Percentiles rank a stretch among this genome's conserved stretches.
Conservation (phyloP, 371 early-diverging fungal species). For the Lichtheimia hyalospora region DNA sequence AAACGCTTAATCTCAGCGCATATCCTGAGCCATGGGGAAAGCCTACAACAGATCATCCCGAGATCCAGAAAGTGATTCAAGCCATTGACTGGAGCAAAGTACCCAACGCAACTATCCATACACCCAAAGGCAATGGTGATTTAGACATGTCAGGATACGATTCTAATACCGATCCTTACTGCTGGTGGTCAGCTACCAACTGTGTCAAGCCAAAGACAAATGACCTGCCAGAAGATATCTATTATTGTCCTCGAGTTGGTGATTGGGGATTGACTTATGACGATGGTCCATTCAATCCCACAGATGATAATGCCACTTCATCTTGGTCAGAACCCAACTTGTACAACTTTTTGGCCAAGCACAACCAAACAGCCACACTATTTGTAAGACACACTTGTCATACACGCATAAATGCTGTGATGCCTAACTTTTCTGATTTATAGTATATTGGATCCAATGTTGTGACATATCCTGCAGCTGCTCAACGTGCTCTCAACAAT, state of each 20-base stretch:
- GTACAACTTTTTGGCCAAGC: constrained; percentile 42
- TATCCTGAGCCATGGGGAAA: constrained; percentile 44
- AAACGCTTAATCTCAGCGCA: constrained; percentile 22
- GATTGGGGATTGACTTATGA: constrained; percentile 55
- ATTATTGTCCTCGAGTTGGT: constrained; percentile 42
- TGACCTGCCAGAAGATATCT: constrained; percentile 44
- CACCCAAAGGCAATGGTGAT: constrained; percentile 17
- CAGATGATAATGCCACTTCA: constrained; percentile 18
- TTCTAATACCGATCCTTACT: constrained; percentile 30
- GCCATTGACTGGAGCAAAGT: constrained; percentile 50
- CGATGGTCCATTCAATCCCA: constrained; percentile 47
- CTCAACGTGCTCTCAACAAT: constrained; percentile 44
- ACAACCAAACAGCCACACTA: constrained; percentile 29
- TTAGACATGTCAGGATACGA: constrained; percentile 26
- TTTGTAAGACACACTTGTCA: constrained; percentile 19
- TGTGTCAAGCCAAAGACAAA: constrained; percentile 41
- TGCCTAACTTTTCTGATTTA: background rate
- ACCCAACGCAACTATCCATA: constrained; percentile 36
- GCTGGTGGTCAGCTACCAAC: constrained; percentile 51
- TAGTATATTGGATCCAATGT: constrained; percentile 54
- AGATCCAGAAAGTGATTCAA: constrained; percentile 37
- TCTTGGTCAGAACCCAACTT: constrained; percentile 43
- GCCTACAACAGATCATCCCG: constrained; percentile 29
- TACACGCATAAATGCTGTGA: background rate
- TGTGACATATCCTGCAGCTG: constrained; percentile 42